A percentile compares a stretch with the other conserved stretches of the same genome.
Conservation (phyloP, 2,329 filamentous ascomycete species). For the Celoporthe dispersa region DNA sequence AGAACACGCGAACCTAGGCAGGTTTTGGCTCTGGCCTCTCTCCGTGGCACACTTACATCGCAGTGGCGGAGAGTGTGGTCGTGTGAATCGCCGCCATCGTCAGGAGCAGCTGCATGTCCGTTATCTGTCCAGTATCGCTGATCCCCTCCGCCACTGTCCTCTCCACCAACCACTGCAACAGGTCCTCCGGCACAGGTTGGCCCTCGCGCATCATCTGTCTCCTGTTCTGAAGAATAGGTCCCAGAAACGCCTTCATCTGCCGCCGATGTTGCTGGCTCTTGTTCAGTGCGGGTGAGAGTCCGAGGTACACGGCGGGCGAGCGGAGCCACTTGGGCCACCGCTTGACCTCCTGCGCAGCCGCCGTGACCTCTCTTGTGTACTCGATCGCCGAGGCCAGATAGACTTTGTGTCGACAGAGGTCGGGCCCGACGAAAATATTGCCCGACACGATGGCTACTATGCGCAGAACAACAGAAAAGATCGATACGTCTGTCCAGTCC, state of each 20-base stretch:
- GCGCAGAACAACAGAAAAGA: conserved; percentile 42
- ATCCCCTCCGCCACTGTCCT: conserved; percentile 23
- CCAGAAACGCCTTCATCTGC: conserved; percentile 22
- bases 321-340: conserved; percentile 24
- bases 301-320: conserved; percentile 10
- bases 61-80: conserved; percentile 47
- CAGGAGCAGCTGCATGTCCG: conserved; percentile 44
- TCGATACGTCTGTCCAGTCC: conserved; percentile 35
- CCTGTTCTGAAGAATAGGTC: conserved; percentile 33
- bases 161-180: conserved; percentile 46
- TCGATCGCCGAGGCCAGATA: conserved; percentile 47
- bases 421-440: conserved; percentile 47
- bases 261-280: conserved; percentile 19
- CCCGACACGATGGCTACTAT: conserved; percentile 47
- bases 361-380: conserved; percentile 40
- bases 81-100: conserved; percentile 52
- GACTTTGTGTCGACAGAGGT: conserved; percentile 44
- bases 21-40: too few species aligned
- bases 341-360: conserved; percentile 36
- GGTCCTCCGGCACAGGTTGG: conserved; percentile 42
- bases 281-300: conserved; percentile 13
- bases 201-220: conserved; percentile 16
- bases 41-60: conserved; percentile 37
- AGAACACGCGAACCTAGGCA: not conserved
- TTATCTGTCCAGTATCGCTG: conserved; percentile 38